Evolutionary conservation across 192 early-diverging fungal species (phyloP).

Genomic region (Podila clonocystis): DNA sequence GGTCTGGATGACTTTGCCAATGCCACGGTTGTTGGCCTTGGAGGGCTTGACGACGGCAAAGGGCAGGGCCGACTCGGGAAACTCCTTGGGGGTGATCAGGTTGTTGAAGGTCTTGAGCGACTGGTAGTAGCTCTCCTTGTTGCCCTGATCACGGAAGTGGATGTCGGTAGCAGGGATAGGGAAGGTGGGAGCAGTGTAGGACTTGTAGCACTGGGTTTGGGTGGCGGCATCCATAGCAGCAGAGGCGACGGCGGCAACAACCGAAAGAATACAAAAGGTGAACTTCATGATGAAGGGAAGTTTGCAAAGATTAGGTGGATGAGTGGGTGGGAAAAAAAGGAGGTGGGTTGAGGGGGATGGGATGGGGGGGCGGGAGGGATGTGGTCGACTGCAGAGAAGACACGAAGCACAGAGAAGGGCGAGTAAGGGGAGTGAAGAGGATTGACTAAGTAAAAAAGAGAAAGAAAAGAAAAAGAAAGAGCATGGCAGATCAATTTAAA

Average conservation of each 20-base stretch:
- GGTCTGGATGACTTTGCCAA: slow-evolving; percentile 24
- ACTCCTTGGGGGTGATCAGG: slow-evolving; percentile 39
- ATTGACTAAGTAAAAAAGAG: slow-evolving; percentile 13
- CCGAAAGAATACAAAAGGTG: slow-evolving; percentile 41
- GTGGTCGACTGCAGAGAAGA: too few relatives aligned
- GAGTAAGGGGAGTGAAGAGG: slow-evolving; percentile 3
- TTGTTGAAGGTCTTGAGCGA: slow-evolving; percentile 53
- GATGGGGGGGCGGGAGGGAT: not conserved
- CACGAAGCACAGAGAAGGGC: too few relatives aligned
- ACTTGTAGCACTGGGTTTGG: slow-evolving; percentile 1
- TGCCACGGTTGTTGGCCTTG: slow-evolving; percentile 30
- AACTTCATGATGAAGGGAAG: slow-evolving; percentile 24
- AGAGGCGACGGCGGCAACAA: slow-evolving; percentile 31
- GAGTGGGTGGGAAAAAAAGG: not conserved
- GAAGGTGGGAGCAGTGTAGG: slow-evolving; percentile 13
- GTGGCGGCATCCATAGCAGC: slow-evolving; percentile 13
- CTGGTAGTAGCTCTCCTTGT: slow-evolving; percentile 33
- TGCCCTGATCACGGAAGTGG: slow-evolving; percentile 28
- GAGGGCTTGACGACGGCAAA: slow-evolving; percentile 31
- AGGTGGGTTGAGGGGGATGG: not conserved
- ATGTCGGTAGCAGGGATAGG: slow-evolving; percentile 12
- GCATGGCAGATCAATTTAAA: not conserved
- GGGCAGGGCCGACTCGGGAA: slow-evolving; percentile 34
- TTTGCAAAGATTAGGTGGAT: not conserved
- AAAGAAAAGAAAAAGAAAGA: slow-evolving; percentile 3